Base-by-base conservation (phyloP, 2,329 filamentous ascomycete genomes). In the Rhynchosporium agropyri region DNA sequence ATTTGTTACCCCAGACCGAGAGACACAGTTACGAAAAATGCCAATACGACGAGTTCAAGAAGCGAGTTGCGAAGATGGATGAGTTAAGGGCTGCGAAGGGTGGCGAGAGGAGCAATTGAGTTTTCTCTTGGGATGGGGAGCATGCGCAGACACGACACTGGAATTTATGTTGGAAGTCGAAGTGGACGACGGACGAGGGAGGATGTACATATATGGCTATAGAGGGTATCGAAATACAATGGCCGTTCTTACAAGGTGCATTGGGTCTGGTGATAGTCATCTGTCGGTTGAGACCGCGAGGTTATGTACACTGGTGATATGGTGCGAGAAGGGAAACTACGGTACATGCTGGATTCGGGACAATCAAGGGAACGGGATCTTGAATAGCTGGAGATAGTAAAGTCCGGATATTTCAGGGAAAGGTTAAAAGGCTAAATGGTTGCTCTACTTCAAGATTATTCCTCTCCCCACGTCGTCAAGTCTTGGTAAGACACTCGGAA, bases 11-110 rank as follows among this genome's bases (percentile, higher is more conserved):
- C 64, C 75, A 98, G 95, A 88, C 92, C 77, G 95, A 99, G 83
- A 85, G 95, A 82, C 95, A 99, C 80, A 89, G 88, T 75, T 99
- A 99, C 83, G 95, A 99, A 78, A 98, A 98, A 79, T 99, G 95
- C 86, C 95, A 99, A 76, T 99, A 99, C 79, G 90, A 90, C 69
- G 95, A 98, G 78, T 99, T 99, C 84, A 97, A 97, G 87, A 92
- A 94, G 84, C 88, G 95, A 63, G 95, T 99, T 69, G 91, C 90
- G 75, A 98, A 97, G 88, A 99, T 99, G 95, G 88, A 98, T 74
- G 93, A 99, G 82, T 80, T 99, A 75, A 86, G 92, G 76, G 93
- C 87, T 70, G 87, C 90, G 65, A 96, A 96, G 85, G 86, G 80
- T 63, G 92, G 91, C 66, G 88, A 84, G 74, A 86, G 94, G 78